These are phyloP conservation scores for Lenzites betulinus DNA, from an alignment of 768 basidiomycete species.

Conservation along the genomic window DNA sequence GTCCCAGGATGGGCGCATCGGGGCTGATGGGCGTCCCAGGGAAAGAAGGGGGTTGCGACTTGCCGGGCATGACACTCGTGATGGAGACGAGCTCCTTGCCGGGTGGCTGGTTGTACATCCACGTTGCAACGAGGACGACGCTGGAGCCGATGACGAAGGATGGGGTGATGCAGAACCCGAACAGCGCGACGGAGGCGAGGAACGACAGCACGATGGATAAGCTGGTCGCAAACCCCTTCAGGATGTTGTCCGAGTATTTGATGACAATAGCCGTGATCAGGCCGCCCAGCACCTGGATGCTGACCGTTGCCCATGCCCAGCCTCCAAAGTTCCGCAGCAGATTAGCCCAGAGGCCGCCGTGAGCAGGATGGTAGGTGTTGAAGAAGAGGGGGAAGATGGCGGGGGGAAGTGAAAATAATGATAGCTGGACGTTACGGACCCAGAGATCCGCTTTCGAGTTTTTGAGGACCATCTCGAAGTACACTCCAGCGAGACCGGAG, in stretches of 20 bases:
- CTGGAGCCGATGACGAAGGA: conserved; percentile 85
- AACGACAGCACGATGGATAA: conserved; percentile 94
- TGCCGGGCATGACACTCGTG: conserved; percentile 38
- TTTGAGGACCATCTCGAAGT: conserved; percentile 94
- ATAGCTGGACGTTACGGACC: conserved; percentile 89
- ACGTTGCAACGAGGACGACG: conserved; percentile 86
- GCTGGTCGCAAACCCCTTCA: conserved; percentile 97
- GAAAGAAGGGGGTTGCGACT: conserved; percentile 37
- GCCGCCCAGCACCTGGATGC: conserved; percentile 89
- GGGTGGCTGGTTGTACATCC: conserved; percentile 86
- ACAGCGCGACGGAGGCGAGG: conserved; percentile 88
- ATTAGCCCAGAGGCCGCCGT: conserved; percentile 19
- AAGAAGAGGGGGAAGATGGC: conserved; percentile 82
- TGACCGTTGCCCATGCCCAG: conserved; percentile 96
- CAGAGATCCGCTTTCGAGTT: conserved; percentile 82
- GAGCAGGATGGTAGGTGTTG: conserved; percentile 36
- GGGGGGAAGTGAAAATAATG: conserved; percentile 87
- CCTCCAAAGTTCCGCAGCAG: conserved; percentile 85
- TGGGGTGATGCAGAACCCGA: conserved; percentile 86
- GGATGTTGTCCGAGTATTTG: conserved; percentile 93
- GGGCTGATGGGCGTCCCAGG: conserved; percentile 48
- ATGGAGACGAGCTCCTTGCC: conserved; percentile 39
- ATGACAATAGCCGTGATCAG: conserved; percentile 94
- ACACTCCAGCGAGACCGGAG: conserved; percentile 87
- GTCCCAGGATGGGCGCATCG: conserved; percentile 61